Evolutionary conservation across 139 green algal species (phyloP), one percentile per base, ranked within the genome.

Genomic region (Haematococcus lacustris): DNA sequence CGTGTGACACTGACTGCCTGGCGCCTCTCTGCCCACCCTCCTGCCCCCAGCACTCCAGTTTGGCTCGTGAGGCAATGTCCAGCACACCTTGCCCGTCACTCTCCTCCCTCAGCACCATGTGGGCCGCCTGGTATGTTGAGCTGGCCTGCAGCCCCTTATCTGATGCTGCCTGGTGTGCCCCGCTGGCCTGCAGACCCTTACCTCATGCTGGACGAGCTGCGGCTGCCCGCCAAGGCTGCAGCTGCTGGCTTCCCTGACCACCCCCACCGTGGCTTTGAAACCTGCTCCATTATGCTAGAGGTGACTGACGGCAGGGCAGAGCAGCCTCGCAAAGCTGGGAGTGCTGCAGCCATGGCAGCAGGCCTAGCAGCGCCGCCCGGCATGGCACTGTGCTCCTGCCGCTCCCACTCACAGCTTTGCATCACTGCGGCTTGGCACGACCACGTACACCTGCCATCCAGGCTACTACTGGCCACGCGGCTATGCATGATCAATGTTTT

Each of bases 241-340:
- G 50, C 35, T 26, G 62, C 62, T 32, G 92, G 92, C 28, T 97
- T 97, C 68, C 92, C 92, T 0, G 80, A 92, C 75, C 92, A 97
- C 75, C 92, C 92, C 1, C 89, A 94, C 78, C 74, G 90, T 38
- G 91, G 91, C 40, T 94, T 96, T 81, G 90, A 97, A 82, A 97
- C 92, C 1, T 94, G 88, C 83, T 85, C 70, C 76, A 97, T 97
- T 81, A 94, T 97, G 91, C 77, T 96, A 13, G 69, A 80, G 59
- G 59, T 66, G 59, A 66, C 3, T 66, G 59, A 5, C 2, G 30
- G 3, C 59, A 66, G n/a, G n/a, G n/a, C n/a, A n/a, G n/a, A n/a
- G n/a, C n/a, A n/a, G n/a, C n/a, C n/a, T n/a, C n/a, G n/a, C n/a
- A n/a, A n/a, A n/a, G n/a, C n/a, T n/a, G n/a, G n/a, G n/a, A n/a